Evolutionary conservation across 169 alveolate species (phyloP).

Genomic region (Besnoitia besnoiti): DNA sequence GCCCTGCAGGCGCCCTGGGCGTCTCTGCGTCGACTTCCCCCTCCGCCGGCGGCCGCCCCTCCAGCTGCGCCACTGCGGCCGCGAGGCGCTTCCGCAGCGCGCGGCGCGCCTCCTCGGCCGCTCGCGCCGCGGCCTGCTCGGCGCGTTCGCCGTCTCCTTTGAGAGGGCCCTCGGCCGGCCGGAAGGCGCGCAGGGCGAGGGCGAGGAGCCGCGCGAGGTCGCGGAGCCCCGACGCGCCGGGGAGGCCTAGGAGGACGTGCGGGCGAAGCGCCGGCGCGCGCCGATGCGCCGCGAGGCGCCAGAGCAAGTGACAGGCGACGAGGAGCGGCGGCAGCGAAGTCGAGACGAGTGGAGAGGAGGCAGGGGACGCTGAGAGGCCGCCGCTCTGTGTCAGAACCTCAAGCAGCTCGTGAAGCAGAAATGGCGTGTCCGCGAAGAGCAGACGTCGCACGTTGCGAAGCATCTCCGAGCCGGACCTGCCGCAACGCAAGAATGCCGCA

Average conservation of each 20-base stretch:
- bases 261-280: background rate
- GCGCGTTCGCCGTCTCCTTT: too few species aligned
- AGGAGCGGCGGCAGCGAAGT: background rate
- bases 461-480: background rate
- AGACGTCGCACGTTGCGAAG: slow-evolving; percentile 5
- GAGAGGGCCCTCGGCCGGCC: too few species aligned
- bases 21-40: too few species aligned
- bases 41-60: too few species aligned
- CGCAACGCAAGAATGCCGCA: background rate
- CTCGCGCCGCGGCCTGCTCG: too few species aligned
- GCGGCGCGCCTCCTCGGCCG: too few species aligned
- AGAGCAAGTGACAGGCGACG: background rate
- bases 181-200: too few species aligned
- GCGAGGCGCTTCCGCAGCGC: too few species aligned
- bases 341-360: background rate
- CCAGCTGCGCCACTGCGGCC: too few species aligned
- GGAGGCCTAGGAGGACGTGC: background rate
- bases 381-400: background rate
- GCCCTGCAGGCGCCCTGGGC: too few species aligned
- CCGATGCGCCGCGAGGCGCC: background rate
- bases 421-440: slow-evolving; percentile 1
- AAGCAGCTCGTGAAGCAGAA: slow-evolving; percentile 11
- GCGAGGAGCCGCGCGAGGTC: background rate
- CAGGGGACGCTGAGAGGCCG: background rate
- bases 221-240: background rate